These are phyloP conservation scores for Cucurbita ficifolia DNA, from an alignment of 306 rosid genomes.

Conservation along the genomic window DNA sequence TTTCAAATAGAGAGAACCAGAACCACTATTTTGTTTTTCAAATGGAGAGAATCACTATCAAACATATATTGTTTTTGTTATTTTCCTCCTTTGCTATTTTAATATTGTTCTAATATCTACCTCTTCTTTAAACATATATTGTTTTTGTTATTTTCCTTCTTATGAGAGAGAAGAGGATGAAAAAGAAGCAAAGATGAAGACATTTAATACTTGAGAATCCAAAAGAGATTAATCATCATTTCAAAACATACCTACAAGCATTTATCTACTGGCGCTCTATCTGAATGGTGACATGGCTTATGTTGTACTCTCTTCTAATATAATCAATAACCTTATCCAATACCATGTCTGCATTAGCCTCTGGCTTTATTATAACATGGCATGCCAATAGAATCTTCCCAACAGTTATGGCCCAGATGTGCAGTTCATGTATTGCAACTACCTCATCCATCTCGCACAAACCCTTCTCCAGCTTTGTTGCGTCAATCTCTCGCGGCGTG, in stretches of 20 bases:
- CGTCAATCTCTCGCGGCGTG: slow-evolving; percentile 45
- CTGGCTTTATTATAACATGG: slow-evolving; percentile 32
- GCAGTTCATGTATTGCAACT: slow-evolving; percentile 32
- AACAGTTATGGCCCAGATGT: slow-evolving; percentile 33
- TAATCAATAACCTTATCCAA: slow-evolving; percentile 28
- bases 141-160: too few relatives aligned
- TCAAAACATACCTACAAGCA: background rate
- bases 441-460: slow-evolving; percentile 45
- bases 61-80: too few relatives aligned
- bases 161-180: background rate
- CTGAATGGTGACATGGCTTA: slow-evolving; percentile 38
- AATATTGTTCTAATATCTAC: too few relatives aligned
- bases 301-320: slow-evolving; percentile 25
- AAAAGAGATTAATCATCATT: background rate
- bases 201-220: background rate
- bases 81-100: too few relatives aligned
- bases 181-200: background rate
- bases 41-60: too few relatives aligned
- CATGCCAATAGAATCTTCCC: slow-evolving; percentile 36
- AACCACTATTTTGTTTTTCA: too few relatives aligned
- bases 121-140: too few relatives aligned
- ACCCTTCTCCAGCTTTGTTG: slow-evolving; percentile 40
- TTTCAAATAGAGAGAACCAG: too few relatives aligned
- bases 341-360: slow-evolving; percentile 33
- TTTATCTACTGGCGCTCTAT: slow-evolving; percentile 32